Conservation (phyloP, 2,329 filamentous ascomycete genomes). For the Alternaria alternata region DNA sequence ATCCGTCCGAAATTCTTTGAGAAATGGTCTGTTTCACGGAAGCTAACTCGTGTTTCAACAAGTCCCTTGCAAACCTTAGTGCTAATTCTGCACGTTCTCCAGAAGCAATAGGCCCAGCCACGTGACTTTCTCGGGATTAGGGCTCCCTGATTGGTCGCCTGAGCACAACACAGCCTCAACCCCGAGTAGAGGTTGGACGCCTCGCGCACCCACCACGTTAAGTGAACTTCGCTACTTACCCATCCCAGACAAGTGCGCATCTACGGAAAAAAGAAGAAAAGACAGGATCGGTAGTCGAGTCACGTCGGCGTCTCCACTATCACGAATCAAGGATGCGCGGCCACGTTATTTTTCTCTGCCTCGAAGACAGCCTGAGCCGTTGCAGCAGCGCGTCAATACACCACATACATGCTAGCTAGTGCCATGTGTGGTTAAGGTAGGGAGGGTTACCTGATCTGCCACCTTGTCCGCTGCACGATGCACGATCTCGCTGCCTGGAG, state of each 20-base stretch:
- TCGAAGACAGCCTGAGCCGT: conserved; percentile 16
- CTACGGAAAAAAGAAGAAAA: not conserved
- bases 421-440: not conserved
- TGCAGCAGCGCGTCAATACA: conserved; percentile 2
- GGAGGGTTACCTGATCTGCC: not conserved
- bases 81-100: not conserved
- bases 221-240: not conserved
- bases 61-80: not conserved
- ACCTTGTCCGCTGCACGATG: conserved; percentile 6
- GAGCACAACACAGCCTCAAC: conserved; percentile 11
- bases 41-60: not conserved
- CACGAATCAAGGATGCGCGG: not conserved
- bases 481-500: conserved; percentile 6
- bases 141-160: conserved; percentile 6
- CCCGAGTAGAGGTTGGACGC: conserved; percentile 14
- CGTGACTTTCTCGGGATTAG: not conserved
- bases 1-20: not conserved
- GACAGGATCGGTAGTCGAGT: conserved; percentile 4
- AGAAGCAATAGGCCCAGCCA: not conserved
- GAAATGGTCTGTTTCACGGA: not conserved
- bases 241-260: conserved; percentile 1
- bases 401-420: not conserved
- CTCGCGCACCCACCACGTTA: conserved; percentile 1
- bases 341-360: conserved; percentile 11
- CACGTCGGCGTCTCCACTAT: conserved; percentile 1